Conservation (phyloP, 345 rosid species). For the Murraya paniculata region DNA sequence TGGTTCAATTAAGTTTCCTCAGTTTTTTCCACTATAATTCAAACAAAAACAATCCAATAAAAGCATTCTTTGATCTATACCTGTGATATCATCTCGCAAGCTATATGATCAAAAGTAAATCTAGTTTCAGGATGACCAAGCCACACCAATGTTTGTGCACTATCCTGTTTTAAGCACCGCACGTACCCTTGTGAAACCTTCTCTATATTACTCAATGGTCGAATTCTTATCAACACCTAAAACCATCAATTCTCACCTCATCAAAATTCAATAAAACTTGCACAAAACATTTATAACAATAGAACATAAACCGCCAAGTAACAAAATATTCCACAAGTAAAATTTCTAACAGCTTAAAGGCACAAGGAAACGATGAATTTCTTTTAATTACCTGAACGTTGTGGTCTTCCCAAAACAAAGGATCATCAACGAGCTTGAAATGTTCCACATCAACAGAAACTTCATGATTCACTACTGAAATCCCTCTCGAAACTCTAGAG, state of each 20-base stretch:
- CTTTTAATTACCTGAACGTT: constrained; percentile 69
- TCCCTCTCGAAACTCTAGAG: constrained; percentile 50
- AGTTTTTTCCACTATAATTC: background rate
- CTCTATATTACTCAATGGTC: constrained; percentile 68
- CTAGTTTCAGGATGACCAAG: constrained; percentile 89
- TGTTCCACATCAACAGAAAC: constrained; percentile 44
- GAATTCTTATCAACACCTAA: constrained; percentile 83
- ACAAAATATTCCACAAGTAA: background rate
- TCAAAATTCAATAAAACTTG: background rate
- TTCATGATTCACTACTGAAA: constrained; percentile 40
- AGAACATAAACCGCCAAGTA: background rate
- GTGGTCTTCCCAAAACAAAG: constrained; percentile 80
- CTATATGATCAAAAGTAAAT: constrained; percentile 90
- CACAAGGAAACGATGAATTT: background rate
- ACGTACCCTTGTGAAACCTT: constrained; percentile 60
- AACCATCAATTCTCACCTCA: constrained; percentile 10
- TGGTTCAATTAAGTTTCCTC: background rate
- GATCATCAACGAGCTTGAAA: constrained; percentile 75
- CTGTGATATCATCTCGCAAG: constrained; percentile 82
- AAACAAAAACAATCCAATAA: background rate
- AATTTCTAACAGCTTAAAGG: background rate
- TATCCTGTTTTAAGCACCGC: constrained; percentile 79
- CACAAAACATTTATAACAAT: too few species aligned
- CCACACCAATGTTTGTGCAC: constrained; percentile 69
- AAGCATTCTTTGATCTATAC: constrained; percentile 25